Conservation (phyloP, 768 basidiomycete genomes). For the Fibroporia radiculosa region DNA sequence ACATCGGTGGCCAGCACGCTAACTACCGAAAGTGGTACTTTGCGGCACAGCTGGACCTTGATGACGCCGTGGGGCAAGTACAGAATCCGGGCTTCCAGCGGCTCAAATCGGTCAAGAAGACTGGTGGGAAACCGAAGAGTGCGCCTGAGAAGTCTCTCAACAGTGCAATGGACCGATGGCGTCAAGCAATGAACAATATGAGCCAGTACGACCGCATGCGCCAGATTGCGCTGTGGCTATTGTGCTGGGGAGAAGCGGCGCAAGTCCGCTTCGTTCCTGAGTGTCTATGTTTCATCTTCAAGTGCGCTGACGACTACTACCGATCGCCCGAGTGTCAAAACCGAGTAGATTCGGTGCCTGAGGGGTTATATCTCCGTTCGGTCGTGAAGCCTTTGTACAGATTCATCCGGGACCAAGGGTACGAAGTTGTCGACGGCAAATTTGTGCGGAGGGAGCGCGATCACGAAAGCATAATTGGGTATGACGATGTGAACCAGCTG, state of each 20-base stretch:
- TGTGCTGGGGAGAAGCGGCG: conserved; percentile 98
- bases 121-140: conserved; percentile 49
- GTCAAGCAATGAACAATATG: conserved; percentile 98
- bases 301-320: conserved; percentile 99
- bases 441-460: conserved; percentile 91
- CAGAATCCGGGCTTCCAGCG: conserved; percentile 89
- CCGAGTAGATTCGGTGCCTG: conserved; percentile 84
- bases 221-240: conserved; percentile 90
- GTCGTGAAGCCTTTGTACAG: conserved; percentile 93
- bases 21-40: conserved; percentile 99
- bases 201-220: conserved; percentile 94
- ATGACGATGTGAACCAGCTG: conserved; percentile 97
- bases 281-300: conserved; percentile 99
- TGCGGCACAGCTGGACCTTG: conserved; percentile 95
- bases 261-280: conserved; percentile 96
- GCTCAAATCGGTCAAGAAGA: conserved; percentile 57
- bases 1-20: conserved; percentile 96
- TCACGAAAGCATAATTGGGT: conserved; percentile 92
- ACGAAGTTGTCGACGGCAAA: conserved; percentile 92
- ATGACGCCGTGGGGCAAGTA: conserved; percentile 88
- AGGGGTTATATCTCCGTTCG: conserved; percentile 87
- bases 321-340: conserved; percentile 97
- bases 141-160: conserved; percentile 59
- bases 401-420: conserved; percentile 96
- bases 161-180: conserved; percentile 86